A percentile compares a stretch with the other conserved stretches of the same genome.
These are phyloP conservation scores for Lunasporangiospora selenospora DNA, from an alignment of 192 early-diverging fungal species.

Conservation along the genomic window DNA sequence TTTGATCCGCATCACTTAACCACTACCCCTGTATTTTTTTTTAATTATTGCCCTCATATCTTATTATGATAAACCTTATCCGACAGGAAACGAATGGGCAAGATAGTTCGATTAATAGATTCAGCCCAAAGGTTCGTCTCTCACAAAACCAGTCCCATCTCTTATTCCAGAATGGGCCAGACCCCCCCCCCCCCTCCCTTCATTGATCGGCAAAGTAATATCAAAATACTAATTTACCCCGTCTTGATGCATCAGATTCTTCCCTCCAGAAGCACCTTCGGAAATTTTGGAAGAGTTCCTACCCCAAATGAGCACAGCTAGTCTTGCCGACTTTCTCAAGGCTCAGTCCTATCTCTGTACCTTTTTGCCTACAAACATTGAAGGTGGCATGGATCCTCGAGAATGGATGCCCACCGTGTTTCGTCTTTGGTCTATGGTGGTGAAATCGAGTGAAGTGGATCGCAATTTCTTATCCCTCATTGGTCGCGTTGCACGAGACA, in stretches of 20 bases:
- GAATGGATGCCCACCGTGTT: constrained; percentile 86
- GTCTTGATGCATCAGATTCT: constrained; percentile 57
- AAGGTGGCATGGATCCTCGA: constrained; percentile 49
- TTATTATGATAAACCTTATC: constrained; percentile 1
- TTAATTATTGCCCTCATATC: not conserved
- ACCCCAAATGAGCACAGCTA: constrained; percentile 76
- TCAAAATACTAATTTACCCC: not conserved
- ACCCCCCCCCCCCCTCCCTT: too few species aligned
- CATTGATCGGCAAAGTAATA: too few species aligned
- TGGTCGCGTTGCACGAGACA: constrained; percentile 66
- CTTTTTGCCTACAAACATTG: constrained; percentile 69
- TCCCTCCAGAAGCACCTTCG: constrained; percentile 63
- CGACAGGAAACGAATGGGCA: constrained; percentile 56
- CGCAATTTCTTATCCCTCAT: constrained; percentile 76
- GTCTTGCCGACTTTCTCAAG: constrained; percentile 61
- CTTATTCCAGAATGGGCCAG: constrained; percentile 14
- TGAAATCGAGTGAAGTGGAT: constrained; percentile 65
- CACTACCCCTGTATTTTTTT: constrained; percentile 7
- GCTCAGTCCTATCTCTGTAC: constrained; percentile 66
- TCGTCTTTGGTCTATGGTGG: constrained; percentile 81
- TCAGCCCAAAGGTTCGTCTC: constrained; percentile 54
- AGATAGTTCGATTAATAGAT: constrained; percentile 56
- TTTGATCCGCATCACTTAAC: not conserved
- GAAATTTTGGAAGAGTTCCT: constrained; percentile 85
- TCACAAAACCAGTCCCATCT: not conserved